Evolutionary conservation across 139 green algal genomes (phyloP).

Genomic region (Picochlorum sp.): DNA sequence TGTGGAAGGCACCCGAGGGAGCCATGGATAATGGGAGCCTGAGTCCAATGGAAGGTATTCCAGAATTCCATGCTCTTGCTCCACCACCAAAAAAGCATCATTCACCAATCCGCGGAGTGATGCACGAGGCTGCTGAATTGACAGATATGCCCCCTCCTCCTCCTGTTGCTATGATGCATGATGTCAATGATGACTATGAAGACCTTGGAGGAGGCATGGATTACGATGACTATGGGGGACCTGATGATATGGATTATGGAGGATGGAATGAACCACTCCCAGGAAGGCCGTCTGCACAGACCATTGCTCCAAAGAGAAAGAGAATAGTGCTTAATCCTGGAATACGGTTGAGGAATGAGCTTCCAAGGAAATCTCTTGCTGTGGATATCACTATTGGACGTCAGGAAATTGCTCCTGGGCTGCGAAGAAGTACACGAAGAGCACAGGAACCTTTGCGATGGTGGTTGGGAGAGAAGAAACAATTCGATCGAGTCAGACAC

Average conservation of each 20-base stretch:
- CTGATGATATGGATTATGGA: not conserved
- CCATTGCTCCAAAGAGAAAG: not conserved
- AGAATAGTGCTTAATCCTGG: conserved; percentile 13
- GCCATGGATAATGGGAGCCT: not conserved
- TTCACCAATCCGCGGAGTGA: not conserved
- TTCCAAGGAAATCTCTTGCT: conserved; percentile 9
- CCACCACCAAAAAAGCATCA: not conserved
- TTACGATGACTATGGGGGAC: conserved; percentile 4
- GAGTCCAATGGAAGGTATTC: conserved; percentile 1
- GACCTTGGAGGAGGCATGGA: conserved; percentile 6
- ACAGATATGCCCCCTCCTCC: not conserved
- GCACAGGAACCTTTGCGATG: conserved; percentile 22
- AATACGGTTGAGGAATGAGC: conserved; percentile 22
- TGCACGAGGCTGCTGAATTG: not conserved
- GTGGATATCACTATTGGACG: conserved; percentile 13
- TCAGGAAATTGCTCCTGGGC: conserved; percentile 21
- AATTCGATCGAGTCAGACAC: conserved; percentile 19
- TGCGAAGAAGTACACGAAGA: conserved; percentile 16
- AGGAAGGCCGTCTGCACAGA: not conserved
- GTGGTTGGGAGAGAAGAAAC: conserved; percentile 31
- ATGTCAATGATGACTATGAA: not conserved
- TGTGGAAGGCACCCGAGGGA: not conserved
- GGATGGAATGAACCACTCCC: not conserved
- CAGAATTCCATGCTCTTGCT: not conserved
- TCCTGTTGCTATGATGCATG: not conserved